Evolutionary conservation across 805 yeast species (phyloP).

Genomic region (Torulaspora gathmanii): DNA sequence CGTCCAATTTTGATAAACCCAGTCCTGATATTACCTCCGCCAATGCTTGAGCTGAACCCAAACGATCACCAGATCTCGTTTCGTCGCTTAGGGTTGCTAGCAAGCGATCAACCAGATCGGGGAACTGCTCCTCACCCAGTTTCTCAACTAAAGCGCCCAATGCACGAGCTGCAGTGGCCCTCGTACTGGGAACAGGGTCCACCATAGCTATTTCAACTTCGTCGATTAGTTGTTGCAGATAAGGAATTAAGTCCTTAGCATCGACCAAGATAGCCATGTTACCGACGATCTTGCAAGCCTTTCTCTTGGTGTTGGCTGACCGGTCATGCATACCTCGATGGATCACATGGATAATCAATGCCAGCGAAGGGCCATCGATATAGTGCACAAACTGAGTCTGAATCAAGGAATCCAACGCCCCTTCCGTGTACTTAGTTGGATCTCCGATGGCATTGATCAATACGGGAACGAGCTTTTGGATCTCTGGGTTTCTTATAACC

Average conservation of each 20-base stretch:
- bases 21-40: conserved; percentile 91
- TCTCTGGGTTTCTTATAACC: conserved; percentile 95
- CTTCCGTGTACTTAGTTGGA: conserved; percentile 86
- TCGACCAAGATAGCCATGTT: conserved; percentile 97
- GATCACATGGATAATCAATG: conserved; percentile 88
- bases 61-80: conserved; percentile 76
- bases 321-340: conserved; percentile 94
- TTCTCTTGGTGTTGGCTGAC: conserved; percentile 86
- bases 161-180: conserved; percentile 97
- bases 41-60: conserved; percentile 96
- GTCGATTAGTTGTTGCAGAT: conserved; percentile 66
- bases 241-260: conserved; percentile 77
- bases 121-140: conserved; percentile 93
- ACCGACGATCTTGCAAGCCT: conserved; percentile 97
- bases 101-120: conserved; percentile 78
- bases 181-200: conserved; percentile 94
- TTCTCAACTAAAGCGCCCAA: conserved; percentile 94
- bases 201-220: conserved; percentile 94
- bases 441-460: conserved; percentile 91
- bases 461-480: conserved; percentile 82
- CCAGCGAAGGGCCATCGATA: conserved; percentile 96
- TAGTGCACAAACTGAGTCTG: conserved; percentile 94
- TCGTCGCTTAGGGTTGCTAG: conserved; percentile 73
- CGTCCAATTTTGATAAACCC: conserved; percentile 84
- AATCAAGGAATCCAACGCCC: conserved; percentile 78